phyloP scores from a whole-genome alignment of 257 asterid species.

The Schizonepeta tenuifolia region DNA sequence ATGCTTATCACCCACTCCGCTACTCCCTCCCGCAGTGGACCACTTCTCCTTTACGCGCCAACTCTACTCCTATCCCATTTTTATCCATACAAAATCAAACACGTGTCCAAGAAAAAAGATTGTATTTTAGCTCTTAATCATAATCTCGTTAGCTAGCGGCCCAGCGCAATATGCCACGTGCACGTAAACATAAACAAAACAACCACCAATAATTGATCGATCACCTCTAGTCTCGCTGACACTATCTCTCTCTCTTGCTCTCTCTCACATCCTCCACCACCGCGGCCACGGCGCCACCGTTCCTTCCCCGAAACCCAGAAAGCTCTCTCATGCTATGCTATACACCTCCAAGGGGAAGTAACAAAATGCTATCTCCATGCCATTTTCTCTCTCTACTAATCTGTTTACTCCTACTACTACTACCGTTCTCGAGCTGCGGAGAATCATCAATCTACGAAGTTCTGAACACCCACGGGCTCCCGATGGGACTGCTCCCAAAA shows the following conservation, averaged over 20 bases:
- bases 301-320: conserved; percentile 3
- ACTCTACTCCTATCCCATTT: neutral
- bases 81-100: conserved; percentile 1
- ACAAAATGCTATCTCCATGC: conserved; percentile 43
- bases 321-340: no score
- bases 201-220: conserved; percentile 66
- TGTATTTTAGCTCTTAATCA: neutral
- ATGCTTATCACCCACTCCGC: conserved; percentile 36
- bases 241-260: conserved; percentile 1
- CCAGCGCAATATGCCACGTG: conserved; percentile 18
- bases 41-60: conserved; percentile 1
- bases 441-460: conserved; percentile 69
- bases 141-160: conserved; percentile 9
- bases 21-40: neutral
- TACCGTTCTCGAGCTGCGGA: conserved; percentile 19
- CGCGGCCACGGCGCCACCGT: conserved; percentile 7
- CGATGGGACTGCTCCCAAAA: conserved; percentile 88
- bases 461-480: conserved; percentile 66
- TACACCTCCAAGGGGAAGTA: no score
- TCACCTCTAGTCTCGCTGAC: conserved; percentile 60
- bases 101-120: neutral
- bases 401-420: conserved; percentile 19
- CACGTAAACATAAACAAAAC: conserved; percentile 28
- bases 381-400: conserved; percentile 36
- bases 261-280: conserved; percentile 25